Percentiles rank a stretch among this genome's conserved stretches.
Evolutionary conservation across 164 flowering plant genomes (phyloP).

Genomic region (Cinnamomum chago): DNA sequence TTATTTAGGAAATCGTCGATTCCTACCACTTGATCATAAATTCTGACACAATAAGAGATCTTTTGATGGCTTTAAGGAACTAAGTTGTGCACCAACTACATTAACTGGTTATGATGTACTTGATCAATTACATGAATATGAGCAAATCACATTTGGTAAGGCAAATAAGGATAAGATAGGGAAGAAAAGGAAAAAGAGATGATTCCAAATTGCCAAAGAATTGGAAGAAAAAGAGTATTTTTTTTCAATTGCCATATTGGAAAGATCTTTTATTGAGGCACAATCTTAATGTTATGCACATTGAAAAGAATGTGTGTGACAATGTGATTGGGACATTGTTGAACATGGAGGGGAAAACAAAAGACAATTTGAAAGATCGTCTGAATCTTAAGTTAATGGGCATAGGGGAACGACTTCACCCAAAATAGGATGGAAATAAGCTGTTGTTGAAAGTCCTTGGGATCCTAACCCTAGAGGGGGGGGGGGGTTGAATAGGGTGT

Average conservation of each 20-base stretch:
- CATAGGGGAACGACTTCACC: too few relatives aligned
- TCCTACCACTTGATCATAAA: neutral
- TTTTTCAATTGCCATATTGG: neutral
- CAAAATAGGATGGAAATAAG: too few relatives aligned
- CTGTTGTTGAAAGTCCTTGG: too few relatives aligned
- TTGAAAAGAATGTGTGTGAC: constrained; percentile 2
- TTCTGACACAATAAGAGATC: too few relatives aligned
- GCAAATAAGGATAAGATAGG: too few relatives aligned
- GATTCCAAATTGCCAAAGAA: neutral
- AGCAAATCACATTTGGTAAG: neutral
- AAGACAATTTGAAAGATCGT: too few relatives aligned
- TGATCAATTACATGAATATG: neutral
- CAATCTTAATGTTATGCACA: neutral
- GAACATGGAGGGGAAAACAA: too few relatives aligned
- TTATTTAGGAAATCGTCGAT: constrained; percentile 14
- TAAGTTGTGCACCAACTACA: neutral
- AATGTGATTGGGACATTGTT: neutral
- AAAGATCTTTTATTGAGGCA: neutral
- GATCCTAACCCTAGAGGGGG: too few relatives aligned
- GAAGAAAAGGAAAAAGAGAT: neutral
- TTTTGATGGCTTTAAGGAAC: constrained; percentile 12
- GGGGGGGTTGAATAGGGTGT: too few relatives aligned
- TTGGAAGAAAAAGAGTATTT: constrained; percentile 1
- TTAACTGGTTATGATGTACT: neutral
- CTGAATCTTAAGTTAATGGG: too few relatives aligned